These are phyloP conservation scores for Heterotrichella gracilis DNA, from an alignment of 352 stramenopile species.

Conservation along the genomic window DNA sequence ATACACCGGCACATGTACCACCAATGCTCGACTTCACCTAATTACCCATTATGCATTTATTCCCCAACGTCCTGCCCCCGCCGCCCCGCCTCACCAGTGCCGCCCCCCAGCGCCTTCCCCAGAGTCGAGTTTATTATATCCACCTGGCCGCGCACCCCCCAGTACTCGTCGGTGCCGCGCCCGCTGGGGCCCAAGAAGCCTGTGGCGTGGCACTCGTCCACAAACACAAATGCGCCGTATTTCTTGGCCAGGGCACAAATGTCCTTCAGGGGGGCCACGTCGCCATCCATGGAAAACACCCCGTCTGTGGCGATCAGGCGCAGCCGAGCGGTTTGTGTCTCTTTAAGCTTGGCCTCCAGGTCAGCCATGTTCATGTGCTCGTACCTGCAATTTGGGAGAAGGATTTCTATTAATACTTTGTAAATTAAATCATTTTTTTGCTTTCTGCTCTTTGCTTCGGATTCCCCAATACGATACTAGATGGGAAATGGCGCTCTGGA, in stretches of 20 bases:
- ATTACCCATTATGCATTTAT: no score
- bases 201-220: constrained; percentile 64
- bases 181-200: constrained; percentile 58
- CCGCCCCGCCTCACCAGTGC: no score
- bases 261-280: constrained; percentile 47
- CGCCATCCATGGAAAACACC: constrained; percentile 67
- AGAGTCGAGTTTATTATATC: constrained; percentile 70
- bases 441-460: no score
- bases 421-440: no score
- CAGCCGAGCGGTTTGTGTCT: constrained; percentile 45
- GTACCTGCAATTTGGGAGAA: no score
- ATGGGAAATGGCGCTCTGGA: no score
- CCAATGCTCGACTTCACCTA: no score
- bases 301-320: constrained; percentile 58
- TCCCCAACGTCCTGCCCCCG: no score
- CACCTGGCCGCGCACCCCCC: constrained; percentile 40
- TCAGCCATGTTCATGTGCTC: constrained; percentile 60
- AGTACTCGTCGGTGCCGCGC: constrained; percentile 56
- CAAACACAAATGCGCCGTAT: constrained; percentile 57
- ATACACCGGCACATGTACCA: constrained; percentile 29
- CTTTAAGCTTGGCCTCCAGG: constrained; percentile 46
- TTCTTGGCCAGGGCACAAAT: constrained; percentile 32
- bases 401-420: no score
- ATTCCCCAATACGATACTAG: no score
- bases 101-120: constrained; percentile 54